Evolutionary conservation across 1,284 basidiomycete species (phyloP), one percentile per base, ranked within the genome.

Genomic region (Cystobasidium sp.): DNA sequence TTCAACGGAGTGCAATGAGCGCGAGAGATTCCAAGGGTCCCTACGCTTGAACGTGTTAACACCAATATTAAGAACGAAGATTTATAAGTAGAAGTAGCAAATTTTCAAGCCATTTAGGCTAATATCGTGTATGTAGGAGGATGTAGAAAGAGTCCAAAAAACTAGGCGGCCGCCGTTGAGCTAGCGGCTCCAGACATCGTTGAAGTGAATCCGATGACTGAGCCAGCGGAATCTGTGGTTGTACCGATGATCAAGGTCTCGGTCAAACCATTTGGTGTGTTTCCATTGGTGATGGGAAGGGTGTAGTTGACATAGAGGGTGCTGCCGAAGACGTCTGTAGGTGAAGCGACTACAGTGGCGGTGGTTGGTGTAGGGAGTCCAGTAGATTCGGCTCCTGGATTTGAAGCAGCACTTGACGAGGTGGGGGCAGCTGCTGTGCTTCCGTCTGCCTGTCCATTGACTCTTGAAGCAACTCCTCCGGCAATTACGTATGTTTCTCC

Each of bases 241-340:
- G 66, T 68, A 10, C 66, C 66, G 43, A 68, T 58, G 52, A 68
- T 51, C 22, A 68, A 14, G 14, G 66, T 59, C 37, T 53, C 53
- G 10, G 66, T 56, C 4, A 51, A 43, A 20, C 53, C 53, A 8
- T 10, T 52, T 9, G 66, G 66, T 16, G 66, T 37, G n/a, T 22
- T 47, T 10, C 53, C 53, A 22, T 49, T 24, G 16, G 66, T 39
- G 20, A 68, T 22, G 1, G 66, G 64, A 16, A 68, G 66, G 22
- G 66, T 68, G 43, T 59, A 56, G 66, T 56, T 56, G 52, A 68
- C 18, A 12, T 43, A 43, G 3, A 59, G 44, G 0, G 66, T 68
- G 53, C 66, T 68, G 6, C 66, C 66, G 55, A 56, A 56, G 20
- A 68, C 43, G n/a, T 68, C 41, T 7, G 66, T 68, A 22, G 66